Evolutionary conservation across 257 asterid species (phyloP).

Genomic region (Nicotiana benthamiana): DNA sequence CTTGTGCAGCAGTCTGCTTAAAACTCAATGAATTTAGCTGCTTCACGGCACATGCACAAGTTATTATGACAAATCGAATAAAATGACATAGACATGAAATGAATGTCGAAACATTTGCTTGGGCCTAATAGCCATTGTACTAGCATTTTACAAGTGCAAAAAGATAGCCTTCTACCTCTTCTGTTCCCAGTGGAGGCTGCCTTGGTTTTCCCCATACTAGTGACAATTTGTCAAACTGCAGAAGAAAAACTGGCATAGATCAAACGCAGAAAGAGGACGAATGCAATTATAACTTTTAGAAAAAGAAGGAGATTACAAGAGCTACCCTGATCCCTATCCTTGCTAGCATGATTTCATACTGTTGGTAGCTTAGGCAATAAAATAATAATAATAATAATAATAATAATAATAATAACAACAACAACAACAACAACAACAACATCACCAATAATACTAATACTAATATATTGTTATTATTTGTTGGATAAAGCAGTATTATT

Average conservation of each 20-base stretch:
- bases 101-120: neutral
- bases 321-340: neutral
- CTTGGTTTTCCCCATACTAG: constrained; percentile 99
- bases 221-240: constrained; percentile 70
- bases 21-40: neutral
- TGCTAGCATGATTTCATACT: neutral
- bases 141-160: constrained; percentile 1
- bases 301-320: neutral
- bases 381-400: no score
- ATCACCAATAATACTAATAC: no score
- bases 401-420: no score
- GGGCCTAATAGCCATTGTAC: neutral
- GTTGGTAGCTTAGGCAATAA: neutral
- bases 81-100: neutral
- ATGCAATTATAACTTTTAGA: neutral
- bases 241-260: neutral
- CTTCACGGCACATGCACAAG: neutral
- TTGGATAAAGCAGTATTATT: neutral
- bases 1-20: neutral
- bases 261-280: neutral
- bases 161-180: constrained; percentile 48
- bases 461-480: no score
- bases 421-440: no score
- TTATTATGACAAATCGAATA: neutral
- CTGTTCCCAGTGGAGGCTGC: constrained; percentile 67